phyloP scores from a whole-genome alignment of 805 yeast species.

The Priceomyces castillae region DNA sequence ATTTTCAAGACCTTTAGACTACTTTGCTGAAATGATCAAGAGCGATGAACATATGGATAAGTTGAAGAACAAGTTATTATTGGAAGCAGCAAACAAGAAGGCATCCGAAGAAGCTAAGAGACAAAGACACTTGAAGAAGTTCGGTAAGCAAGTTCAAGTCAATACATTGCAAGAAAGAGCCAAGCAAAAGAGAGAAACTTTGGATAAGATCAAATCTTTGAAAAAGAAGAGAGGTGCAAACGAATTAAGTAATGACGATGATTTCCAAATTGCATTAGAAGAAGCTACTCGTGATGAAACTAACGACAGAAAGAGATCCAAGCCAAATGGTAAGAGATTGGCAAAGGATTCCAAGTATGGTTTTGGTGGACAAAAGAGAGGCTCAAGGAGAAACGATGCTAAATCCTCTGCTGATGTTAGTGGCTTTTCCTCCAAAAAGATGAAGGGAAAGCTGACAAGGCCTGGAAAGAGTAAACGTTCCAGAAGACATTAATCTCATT shows the following conservation, averaged over 20 bases:
- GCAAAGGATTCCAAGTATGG: conserved; percentile 78
- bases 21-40: conserved; percentile 98
- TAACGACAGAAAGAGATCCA: conserved; percentile 42
- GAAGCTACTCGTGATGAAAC: conserved; percentile 71
- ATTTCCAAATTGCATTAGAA: conserved; percentile 86
- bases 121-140: conserved; percentile 93
- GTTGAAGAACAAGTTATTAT: conserved; percentile 73
- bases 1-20: conserved; percentile 90
- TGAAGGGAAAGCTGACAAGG: conserved; percentile 42
- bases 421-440: conserved; percentile 52
- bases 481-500: conserved; percentile 19
- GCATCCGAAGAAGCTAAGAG: conserved; percentile 91
- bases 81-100: conserved; percentile 79
- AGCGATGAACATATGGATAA: conserved; percentile 98
- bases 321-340: conserved; percentile 61
- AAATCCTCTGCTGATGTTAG: conserved; percentile 66
- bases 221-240: conserved; percentile 82
- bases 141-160: conserved; percentile 94
- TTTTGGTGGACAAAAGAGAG: conserved; percentile 73
- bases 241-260: conserved; percentile 67
- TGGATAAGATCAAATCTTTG: conserved; percentile 86
- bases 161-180: conserved; percentile 92
- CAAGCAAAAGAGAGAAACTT: conserved; percentile 84
- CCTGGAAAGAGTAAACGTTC: conserved; percentile 44
- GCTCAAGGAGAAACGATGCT: conserved; percentile 69